Evolutionary conservation across 2,329 filamentous ascomycete species (phyloP).

Genomic region (Sordariomycetes sp.): DNA sequence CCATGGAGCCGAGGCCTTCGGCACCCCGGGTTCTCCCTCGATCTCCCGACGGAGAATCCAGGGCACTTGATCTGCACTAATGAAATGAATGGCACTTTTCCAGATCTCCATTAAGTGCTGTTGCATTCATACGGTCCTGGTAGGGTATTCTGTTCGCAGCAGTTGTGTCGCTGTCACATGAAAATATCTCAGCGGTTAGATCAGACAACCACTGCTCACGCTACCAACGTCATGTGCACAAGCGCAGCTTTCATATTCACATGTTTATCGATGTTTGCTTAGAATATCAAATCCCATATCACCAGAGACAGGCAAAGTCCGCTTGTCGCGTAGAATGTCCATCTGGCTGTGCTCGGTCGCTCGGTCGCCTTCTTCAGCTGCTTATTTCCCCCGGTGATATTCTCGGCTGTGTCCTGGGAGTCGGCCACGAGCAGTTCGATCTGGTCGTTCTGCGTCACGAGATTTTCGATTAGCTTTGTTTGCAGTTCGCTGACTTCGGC

Average conservation of each 20-base stretch:
- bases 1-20: conserved; percentile 4
- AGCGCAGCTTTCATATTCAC: conserved; percentile 1
- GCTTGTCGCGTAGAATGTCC: conserved; percentile 73
- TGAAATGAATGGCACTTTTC: too few species aligned
- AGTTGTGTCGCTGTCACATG: not conserved
- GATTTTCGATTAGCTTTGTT: conserved; percentile 76
- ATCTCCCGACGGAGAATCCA: too few species aligned
- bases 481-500: conserved; percentile 91
- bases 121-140: too few species aligned
- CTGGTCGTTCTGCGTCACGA: conserved; percentile 76
- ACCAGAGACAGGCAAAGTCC: conserved; percentile 67
- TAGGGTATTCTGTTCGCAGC: too few species aligned
- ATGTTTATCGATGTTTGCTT: conserved; percentile 4
- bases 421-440: conserved; percentile 85
- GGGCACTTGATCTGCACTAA: not conserved
- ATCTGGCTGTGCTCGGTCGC: conserved; percentile 61
- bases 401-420: conserved; percentile 71
- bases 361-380: conserved; percentile 78
- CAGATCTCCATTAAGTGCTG: too few species aligned
- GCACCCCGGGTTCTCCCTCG: not conserved
- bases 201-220: not conserved
- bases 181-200: too few species aligned
- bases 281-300: conserved; percentile 66
- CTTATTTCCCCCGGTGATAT: conserved; percentile 82
- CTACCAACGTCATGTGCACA: not conserved